A percentile compares a stretch with the other conserved stretches of the same genome.
These are phyloP conservation scores for Pleoardoris graminearum DNA, from an alignment of 2,329 filamentous ascomycete species.

Conservation along the genomic window DNA sequence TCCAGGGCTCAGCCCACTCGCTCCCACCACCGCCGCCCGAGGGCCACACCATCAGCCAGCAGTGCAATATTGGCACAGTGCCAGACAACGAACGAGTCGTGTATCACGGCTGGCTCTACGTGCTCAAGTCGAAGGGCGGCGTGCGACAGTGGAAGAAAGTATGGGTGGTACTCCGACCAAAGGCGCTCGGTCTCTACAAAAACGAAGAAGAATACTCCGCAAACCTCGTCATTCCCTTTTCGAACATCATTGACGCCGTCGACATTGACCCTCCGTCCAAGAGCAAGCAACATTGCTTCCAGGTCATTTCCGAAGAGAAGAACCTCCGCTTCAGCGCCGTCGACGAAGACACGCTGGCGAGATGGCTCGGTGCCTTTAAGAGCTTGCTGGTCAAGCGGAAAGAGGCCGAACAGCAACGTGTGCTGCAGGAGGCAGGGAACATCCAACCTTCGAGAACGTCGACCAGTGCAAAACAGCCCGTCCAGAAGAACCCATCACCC, in stretches of 20 bases:
- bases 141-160: conserved; percentile 92
- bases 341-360: conserved; percentile 80
- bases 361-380: conserved; percentile 89
- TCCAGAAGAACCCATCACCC: not conserved
- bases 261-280: conserved; percentile 87
- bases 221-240: conserved; percentile 76
- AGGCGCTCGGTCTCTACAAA: conserved; percentile 88
- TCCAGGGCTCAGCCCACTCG: conserved; percentile 56
- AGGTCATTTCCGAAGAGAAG: conserved; percentile 90
- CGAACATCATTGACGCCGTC: conserved; percentile 82
- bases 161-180: conserved; percentile 87
- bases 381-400: conserved; percentile 74
- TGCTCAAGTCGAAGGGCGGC: conserved; percentile 79
- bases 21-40: conserved; percentile 29
- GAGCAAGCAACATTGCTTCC: conserved; percentile 84
- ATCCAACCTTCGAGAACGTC: conserved; percentile 14
- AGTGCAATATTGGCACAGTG: conserved; percentile 54
- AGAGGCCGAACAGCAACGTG: conserved; percentile 48
- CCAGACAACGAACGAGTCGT: conserved; percentile 83
- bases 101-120: conserved; percentile 87
- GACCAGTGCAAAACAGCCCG: conserved; percentile 2
- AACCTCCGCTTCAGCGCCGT: conserved; percentile 60
- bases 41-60: conserved; percentile 63
- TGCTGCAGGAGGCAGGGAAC: conserved; percentile 18
- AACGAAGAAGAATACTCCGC: conserved; percentile 88